Base-by-base conservation (phyloP, 441 rosid genomes). In the Breynia disticha region DNA sequence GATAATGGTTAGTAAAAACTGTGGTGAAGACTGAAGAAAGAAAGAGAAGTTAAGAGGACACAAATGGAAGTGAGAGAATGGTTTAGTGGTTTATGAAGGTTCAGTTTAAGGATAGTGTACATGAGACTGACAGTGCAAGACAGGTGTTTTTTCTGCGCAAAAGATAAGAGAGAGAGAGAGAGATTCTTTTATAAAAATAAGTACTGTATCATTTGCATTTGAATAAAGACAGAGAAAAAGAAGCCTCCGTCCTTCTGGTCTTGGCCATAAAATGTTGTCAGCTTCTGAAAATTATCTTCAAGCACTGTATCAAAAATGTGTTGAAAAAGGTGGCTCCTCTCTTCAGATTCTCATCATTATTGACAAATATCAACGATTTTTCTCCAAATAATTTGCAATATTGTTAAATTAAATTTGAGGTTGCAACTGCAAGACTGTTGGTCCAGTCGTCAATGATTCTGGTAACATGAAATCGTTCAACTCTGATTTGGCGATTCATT, bases 121-220 rank as follows among this genome's bases (percentile, higher is more conserved):
- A 70, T 76, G 78, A 70, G 56, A 60, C 70, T 66, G 79, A 64
- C 69, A 60, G 62, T 55, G 24, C 48, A 54, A 65, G 74, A 62
- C 61, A 49, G 53, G 62, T 56, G n/a, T 59, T 63, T 19, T 58
- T 22, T 48, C 1, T 39, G 19, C 19, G n/a, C n/a, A n/a, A 46
- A 52, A 56, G 73, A 68, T 61, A 57, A 72, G 76, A 39, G 46
- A 46, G 64, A 60, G 64, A 68, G 55, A 64, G 43, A 39, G 43
- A 39, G 43, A 56, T 46, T 20, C 24, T 41, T 48, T n/a, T 11
- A n/a, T n/a, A 46, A 50, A 55, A 60, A 3, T 24, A 24, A 2
- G 32, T 2, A 2, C 7, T 24, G 32, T n/a, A n/a, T n/a, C 43
- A 50, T 17, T 53, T 44, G 70, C 20, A 44, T 46, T 46, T 18